A percentile compares a stretch with the other conserved stretches of the same genome.
Conservation (phyloP, 768 basidiomycete species). For the Suillus americanus region DNA sequence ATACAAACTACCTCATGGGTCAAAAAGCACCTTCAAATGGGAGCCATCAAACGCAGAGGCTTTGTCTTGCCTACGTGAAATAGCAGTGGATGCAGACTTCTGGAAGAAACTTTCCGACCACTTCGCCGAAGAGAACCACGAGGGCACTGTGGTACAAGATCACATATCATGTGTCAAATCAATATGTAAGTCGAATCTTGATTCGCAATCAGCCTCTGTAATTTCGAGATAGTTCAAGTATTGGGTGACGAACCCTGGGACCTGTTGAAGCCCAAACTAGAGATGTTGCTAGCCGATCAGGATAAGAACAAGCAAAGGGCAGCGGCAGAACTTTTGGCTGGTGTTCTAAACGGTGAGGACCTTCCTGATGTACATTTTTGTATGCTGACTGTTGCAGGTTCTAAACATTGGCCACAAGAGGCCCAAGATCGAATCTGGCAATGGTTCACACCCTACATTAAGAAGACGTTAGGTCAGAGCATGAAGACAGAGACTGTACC, state of each 20-base stretch:
- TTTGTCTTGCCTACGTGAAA: conserved; percentile 48
- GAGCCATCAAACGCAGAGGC: conserved; percentile 51
- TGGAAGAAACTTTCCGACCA: conserved; percentile 71
- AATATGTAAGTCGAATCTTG: conserved; percentile 50
- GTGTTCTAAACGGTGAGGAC: conserved; percentile 57
- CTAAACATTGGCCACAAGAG: conserved; percentile 83
- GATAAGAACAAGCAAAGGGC: conserved; percentile 88
- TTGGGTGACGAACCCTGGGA: conserved; percentile 60
- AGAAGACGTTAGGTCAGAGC: conserved; percentile 62
- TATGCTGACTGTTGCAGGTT: conserved; percentile 44
- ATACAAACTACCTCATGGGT: conserved; percentile 47
- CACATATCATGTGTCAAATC: conserved; percentile 74
- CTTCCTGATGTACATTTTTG: background rate
- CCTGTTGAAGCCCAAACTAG: conserved; percentile 58
- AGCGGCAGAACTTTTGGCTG: conserved; percentile 81
- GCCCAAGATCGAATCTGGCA: conserved; percentile 71
- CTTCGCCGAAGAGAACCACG: conserved; percentile 78
- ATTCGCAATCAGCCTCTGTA: background rate
- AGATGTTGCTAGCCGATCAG: conserved; percentile 62
- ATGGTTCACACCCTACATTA: conserved; percentile 74
- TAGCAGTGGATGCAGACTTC: conserved; percentile 48
- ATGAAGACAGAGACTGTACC: conserved; percentile 80
- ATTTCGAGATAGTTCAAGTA: conserved; percentile 51
- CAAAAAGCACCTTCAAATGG: conserved; percentile 59
- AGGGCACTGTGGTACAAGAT: conserved; percentile 62